Base-by-base conservation (phyloP, 768 basidiomycete species). In the Lyophyllum shimeji region DNA sequence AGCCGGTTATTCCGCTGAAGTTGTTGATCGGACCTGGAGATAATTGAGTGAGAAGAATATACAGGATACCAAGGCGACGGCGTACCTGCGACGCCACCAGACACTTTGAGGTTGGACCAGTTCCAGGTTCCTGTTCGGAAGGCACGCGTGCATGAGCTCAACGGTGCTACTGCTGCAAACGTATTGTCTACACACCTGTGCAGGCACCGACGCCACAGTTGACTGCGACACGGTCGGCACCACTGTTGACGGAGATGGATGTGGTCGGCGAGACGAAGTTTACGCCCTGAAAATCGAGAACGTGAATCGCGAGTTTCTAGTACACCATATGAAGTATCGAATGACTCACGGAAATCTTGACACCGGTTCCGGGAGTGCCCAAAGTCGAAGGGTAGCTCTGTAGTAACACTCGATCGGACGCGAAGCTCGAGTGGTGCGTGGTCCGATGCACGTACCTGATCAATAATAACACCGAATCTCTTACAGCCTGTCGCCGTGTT, bases 331-430 rank as follows among this genome's bases (percentile, higher is more conserved):
- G 6, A 20, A 17, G 17, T 20, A 18, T 17, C 18, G 13, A 21
- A 18, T 12, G 64, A 4, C 79, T 59, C 59, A 86, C 84, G n/a
- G 79, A 85, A 60, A 87, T 69, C n/a, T 59, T 67, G 12, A 84
- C 81, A 3, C 84, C 85, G 15, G 66, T 81, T 27, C 84, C 84
- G 3, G 86, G 82, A 0, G 72, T 79, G 17, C 80, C 80, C 15
- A 83, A 61, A 11, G 75, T 73, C 21, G 66, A 58, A 5, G 85
- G 84, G 64, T 87, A 87, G 63, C 83, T 86, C 76, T 84, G 64
- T 21, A n/a, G 50, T 25, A 25, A 53, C 45, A n/a, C 25, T 39
- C 23, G 29, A 40, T 56, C 43, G 50, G 20, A 13, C 21, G 8
- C 6, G 33, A 20, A 18, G 8, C 21, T 23, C 3, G 8, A 18